Conservation (phyloP, 345 rosid species). For the Crucihimalaya himalaica region DNA sequence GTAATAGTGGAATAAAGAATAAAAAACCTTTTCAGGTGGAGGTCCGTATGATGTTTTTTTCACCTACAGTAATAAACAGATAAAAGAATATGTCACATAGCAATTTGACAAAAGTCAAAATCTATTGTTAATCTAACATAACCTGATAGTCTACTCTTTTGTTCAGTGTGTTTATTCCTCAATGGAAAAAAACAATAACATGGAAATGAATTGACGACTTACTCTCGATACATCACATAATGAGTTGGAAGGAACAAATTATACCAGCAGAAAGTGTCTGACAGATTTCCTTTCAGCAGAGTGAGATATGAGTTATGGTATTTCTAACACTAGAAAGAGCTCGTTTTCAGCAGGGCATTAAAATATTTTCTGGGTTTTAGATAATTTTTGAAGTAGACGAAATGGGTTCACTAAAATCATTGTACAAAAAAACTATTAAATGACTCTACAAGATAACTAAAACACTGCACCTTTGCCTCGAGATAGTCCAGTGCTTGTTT, state of each 20-base stretch:
- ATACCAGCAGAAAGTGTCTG: slow-evolving; percentile 6
- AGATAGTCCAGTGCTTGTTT: slow-evolving; percentile 76
- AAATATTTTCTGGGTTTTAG: slow-evolving; percentile 2
- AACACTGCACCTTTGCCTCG: slow-evolving; percentile 62
- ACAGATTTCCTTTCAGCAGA: slow-evolving; percentile 3
- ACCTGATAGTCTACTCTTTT: slow-evolving; percentile 2
- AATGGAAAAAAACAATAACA: not conserved
- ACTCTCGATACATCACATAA: not conserved
- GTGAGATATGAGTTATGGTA: slow-evolving; percentile 1
- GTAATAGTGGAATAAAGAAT: slow-evolving; percentile 8
- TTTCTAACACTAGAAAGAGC: slow-evolving; percentile 8
- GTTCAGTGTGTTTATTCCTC: slow-evolving; percentile 7
- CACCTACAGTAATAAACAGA: slow-evolving; percentile 49
- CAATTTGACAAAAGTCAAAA: slow-evolving; percentile 14
- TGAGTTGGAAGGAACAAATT: not conserved
- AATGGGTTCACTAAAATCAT: slow-evolving; percentile 11
- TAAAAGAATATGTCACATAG: not conserved
- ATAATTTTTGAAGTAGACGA: slow-evolving; percentile 5
- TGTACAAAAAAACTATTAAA: not conserved
- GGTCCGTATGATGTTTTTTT: slow-evolving; percentile 50
- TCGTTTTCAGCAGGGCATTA: not conserved
- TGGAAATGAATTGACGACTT: not conserved
- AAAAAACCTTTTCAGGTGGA: slow-evolving; percentile 54
- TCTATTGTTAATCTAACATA: slow-evolving; percentile 22
- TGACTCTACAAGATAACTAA: slow-evolving; percentile 2